Conservation (phyloP, 805 yeast species). For the Starmerella asiatica region DNA sequence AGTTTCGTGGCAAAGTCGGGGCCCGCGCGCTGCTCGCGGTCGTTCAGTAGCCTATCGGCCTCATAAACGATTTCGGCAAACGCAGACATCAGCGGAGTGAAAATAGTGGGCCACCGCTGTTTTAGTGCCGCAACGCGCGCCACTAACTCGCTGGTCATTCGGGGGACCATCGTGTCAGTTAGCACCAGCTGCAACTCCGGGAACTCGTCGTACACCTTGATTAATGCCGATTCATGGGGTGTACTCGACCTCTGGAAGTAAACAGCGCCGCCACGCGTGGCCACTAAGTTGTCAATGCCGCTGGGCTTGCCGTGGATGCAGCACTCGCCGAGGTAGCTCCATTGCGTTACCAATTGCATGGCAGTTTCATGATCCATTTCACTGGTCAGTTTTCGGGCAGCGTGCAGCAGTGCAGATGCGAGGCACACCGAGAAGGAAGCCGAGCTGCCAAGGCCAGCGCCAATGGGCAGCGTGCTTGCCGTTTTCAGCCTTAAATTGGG, state of each 20-base stretch:
- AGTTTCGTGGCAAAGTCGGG: slow-evolving; percentile 25
- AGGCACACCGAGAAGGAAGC: slow-evolving; percentile 81
- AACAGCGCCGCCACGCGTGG: slow-evolving; percentile 93
- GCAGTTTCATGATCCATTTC: slow-evolving; percentile 19
- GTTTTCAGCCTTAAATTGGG: slow-evolving; percentile 43
- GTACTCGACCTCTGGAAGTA: slow-evolving; percentile 54
- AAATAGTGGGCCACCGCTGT: slow-evolving; percentile 40
- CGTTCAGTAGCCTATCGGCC: slow-evolving; percentile 52
- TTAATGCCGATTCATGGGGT: slow-evolving; percentile 29
- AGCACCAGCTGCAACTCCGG: slow-evolving; percentile 63
- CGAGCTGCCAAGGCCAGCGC: slow-evolving; percentile 93
- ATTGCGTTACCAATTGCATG: slow-evolving; percentile 46
- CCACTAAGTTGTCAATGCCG: slow-evolving; percentile 93
- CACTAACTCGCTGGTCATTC: slow-evolving; percentile 75
- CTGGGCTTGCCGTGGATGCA: slow-evolving; percentile 95
- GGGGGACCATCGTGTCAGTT: slow-evolving; percentile 76
- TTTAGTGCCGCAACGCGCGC: slow-evolving; percentile 52
- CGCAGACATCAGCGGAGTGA: slow-evolving; percentile 51
- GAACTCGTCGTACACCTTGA: slow-evolving; percentile 55
- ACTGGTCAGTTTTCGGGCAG: slow-evolving; percentile 41
- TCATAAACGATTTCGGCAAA: slow-evolving; percentile 62
- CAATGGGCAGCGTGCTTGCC: slow-evolving; percentile 79
- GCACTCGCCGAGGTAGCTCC: slow-evolving; percentile 89
- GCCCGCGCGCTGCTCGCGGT: slow-evolving; percentile 27
- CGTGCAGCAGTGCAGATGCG: slow-evolving; percentile 49